phyloP scores from a whole-genome alignment of 2,329 filamentous ascomycete genomes.

The Sclerotinia sclerotiorum region DNA sequence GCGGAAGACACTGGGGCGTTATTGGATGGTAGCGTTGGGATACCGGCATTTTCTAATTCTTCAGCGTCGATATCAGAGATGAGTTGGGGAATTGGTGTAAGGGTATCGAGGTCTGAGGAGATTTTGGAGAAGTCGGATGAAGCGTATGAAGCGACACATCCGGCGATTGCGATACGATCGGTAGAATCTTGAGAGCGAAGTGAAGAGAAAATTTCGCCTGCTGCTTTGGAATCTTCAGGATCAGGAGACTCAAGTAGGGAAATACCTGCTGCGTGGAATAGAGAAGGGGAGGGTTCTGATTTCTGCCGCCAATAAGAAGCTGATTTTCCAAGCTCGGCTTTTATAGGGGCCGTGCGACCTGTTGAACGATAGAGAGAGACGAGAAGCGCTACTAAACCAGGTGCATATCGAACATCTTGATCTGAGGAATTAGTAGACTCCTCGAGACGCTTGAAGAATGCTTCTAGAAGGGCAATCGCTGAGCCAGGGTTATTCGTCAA shows the following conservation, averaged over 20 bases:
- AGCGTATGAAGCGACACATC: slow-evolving; percentile 81
- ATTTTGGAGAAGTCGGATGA: slow-evolving; percentile 58
- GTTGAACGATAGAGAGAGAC: slow-evolving; percentile 77
- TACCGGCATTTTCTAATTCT: slow-evolving; percentile 64
- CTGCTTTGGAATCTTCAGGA: slow-evolving; percentile 64
- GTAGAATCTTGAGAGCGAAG: slow-evolving; percentile 65
- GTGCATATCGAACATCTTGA: slow-evolving; percentile 73
- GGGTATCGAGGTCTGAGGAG: slow-evolving; percentile 52
- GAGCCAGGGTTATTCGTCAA: slow-evolving; percentile 68
- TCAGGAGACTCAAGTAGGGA: slow-evolving; percentile 76
- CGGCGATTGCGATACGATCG: slow-evolving; percentile 72
- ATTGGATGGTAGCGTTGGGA: slow-evolving; percentile 49
- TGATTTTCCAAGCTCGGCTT: slow-evolving; percentile 73
- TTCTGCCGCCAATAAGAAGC: slow-evolving; percentile 77
- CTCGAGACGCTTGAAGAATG: slow-evolving; percentile 72
- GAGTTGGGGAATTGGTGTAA: slow-evolving; percentile 64
- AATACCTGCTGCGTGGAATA: slow-evolving; percentile 79
- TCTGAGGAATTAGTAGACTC: slow-evolving; percentile 55
- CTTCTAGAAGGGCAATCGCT: slow-evolving; percentile 73
- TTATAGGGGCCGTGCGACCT: slow-evolving; percentile 70
- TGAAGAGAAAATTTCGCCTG: slow-evolving; percentile 75
- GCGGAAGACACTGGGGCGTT: slow-evolving; percentile 42
- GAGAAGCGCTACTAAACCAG: slow-evolving; percentile 77
- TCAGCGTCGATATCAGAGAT: slow-evolving; percentile 60
- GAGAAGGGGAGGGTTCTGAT: slow-evolving; percentile 56